Evolutionary conservation across 108 stramenopile genomes (phyloP), one percentile per base, ranked within the genome.

Genomic region (Nannochloropsis gaditana): DNA sequence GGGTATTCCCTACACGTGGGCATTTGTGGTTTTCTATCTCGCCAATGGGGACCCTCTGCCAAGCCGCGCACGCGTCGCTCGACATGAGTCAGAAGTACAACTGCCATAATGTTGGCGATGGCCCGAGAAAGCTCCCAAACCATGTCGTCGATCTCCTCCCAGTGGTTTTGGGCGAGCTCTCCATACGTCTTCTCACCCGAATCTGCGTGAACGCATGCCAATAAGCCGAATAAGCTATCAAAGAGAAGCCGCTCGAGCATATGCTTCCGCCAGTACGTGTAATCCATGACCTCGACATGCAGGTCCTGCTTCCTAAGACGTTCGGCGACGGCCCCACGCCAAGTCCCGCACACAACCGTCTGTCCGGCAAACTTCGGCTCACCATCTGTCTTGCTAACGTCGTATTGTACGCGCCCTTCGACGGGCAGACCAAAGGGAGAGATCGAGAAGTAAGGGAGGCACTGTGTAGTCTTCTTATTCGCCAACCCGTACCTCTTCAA

Each of bases 191-290:
- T 73, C 59, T 73, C 59, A 1, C 59, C 59, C 59, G 59, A 73
- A n/a, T 2, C 59, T 2, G 59, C 45, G 80, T 88, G 87, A 41
- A 88, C 43, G 31, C 84, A 80, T 11, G 84, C 87, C 43, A 88
- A 81, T 1, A 88, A 59, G 45, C 84, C 81, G 41, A 88, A 45
- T 5, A 84, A 80, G 50, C 84, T 84, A 4, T 88, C 84, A 44
- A 88, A 88, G 44, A 82, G 44, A 1, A 88, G 47, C 43, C 81
- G 80, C 87, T 88, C 87, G 81, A 88, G 82, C 87, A 88, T 88
- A 0, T 84, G 84, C 59, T 83, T 59, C 45, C 87, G 79, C 83
- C 83, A 87, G 41, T 84, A 83, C 84, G 84, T 41, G 81, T 87
- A 87, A 45, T 80, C 83, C 84, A 84, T 83, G 83, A 45, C 42